These are phyloP conservation scores for Cystofilobasidium macerans DNA, from an alignment of 768 basidiomycete species.

Conservation along the genomic window DNA sequence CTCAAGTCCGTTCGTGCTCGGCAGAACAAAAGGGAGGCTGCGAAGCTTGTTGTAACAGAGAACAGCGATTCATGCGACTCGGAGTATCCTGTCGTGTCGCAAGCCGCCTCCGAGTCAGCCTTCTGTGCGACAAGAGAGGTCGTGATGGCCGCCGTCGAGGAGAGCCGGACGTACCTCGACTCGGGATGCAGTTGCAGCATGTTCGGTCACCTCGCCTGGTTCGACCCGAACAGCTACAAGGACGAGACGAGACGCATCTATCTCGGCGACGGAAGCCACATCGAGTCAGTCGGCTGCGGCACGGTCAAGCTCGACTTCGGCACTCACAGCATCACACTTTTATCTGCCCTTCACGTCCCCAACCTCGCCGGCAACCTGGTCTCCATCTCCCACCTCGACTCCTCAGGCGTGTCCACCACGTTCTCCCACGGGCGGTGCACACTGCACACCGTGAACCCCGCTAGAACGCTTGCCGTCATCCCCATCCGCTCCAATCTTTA, in stretches of 20 bases:
- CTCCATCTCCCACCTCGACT: neutral
- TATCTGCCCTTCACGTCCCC: neutral
- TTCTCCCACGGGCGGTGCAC: neutral
- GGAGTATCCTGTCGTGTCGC: neutral
- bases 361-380: neutral
- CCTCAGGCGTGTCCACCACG: neutral
- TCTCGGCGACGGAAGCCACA: neutral
- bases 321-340: neutral
- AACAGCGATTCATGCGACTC: neutral
- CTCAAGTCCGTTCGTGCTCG: neutral
- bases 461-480: too few species aligned
- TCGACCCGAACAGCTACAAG: neutral
- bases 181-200: neutral
- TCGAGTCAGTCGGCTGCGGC: slow-evolving; percentile 1
- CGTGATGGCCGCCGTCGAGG: neutral
- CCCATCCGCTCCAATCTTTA: too few species aligned
- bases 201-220: neutral
- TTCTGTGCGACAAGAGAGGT: too few species aligned
- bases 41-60: neutral
- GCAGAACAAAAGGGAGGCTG: neutral
- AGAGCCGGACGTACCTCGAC: neutral
- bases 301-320: neutral
- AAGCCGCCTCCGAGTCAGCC: neutral
- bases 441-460: too few species aligned
- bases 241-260: neutral